Evolutionary conservation across 192 early-diverging fungal species (phyloP).

Genomic region (Linnemannia exigua): DNA sequence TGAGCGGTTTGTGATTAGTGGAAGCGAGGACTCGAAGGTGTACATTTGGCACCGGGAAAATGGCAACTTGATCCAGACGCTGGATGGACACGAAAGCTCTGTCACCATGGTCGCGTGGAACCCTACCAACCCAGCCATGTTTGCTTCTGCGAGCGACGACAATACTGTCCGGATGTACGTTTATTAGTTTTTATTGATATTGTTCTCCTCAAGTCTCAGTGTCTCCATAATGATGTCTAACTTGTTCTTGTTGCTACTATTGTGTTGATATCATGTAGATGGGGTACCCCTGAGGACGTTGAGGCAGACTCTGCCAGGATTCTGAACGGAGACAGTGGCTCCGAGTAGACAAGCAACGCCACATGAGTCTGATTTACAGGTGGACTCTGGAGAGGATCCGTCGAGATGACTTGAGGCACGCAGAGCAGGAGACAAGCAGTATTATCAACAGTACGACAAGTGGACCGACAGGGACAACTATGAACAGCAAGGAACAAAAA

Average conservation of each 20-base stretch:
- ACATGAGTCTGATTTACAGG: background rate
- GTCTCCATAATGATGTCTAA: background rate
- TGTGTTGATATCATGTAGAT: conserved; percentile 14
- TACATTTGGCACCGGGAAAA: conserved; percentile 89
- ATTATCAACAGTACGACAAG: too few relatives aligned
- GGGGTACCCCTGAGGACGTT: conserved; percentile 39
- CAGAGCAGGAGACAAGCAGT: background rate
- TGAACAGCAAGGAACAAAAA: too few relatives aligned
- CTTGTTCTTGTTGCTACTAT: conserved; percentile 1
- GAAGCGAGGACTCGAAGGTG: conserved; percentile 89
- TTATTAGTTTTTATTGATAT: background rate
- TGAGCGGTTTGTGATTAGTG: conserved; percentile 87
- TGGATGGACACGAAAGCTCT: conserved; percentile 75
- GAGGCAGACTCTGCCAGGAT: conserved; percentile 6
- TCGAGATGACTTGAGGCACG: background rate
- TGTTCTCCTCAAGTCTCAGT: background rate
- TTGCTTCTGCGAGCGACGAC: conserved; percentile 89
- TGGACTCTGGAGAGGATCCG: background rate
- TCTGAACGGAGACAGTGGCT: conserved; percentile 22
- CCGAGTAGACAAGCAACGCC: too few relatives aligned
- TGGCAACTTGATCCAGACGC: conserved; percentile 73
- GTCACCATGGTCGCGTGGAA: conserved; percentile 88
- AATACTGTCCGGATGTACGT: conserved; percentile 83
- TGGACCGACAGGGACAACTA: too few relatives aligned
- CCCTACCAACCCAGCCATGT: conserved; percentile 70